Evolutionary conservation across 352 stramenopile genomes (phyloP), one percentile per base, ranked within the genome.

Genomic region (Phytopythium cucurbitacearum): DNA sequence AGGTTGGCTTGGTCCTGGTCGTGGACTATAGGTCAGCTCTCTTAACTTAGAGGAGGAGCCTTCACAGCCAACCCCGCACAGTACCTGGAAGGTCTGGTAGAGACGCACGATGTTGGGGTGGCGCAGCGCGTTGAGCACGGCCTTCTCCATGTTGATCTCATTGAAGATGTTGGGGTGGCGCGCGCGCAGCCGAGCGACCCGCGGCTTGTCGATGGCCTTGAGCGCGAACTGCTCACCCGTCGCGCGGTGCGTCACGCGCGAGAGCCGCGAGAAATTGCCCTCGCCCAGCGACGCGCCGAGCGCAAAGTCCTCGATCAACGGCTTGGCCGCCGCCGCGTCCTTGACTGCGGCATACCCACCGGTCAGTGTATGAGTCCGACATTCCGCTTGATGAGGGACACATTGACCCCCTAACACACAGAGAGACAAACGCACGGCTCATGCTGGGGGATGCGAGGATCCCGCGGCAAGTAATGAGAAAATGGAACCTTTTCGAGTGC

Each of bases 131-230:
- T 93, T 96, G 33, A 97, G 85, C 58, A 98, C 91, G 16, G 97
- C 73, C 65, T 97, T 95, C 76, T 99, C 97, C 96, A 99, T 99
- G 46, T 95, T 79, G 62, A 99, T 98, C 75, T 99, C 97, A 71
- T 99, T 99, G 68, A 97, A 95, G 9, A 99, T 96, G 67, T 99
- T 99, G 40, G 91, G 89, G 73, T 99, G 97, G 56, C 97, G 91
- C 40, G 91, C 66, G 58, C 84, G 84, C 48, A 97, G 66, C 4
- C 86, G 76, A 56, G 92, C 91, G 39, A 96, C 80, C 53, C 85
- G 80, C 59, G 87, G 69, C 65, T 96, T 96, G 58, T 97, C 87
- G 58, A 98, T 96, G 40, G 98, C 84, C 71, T 99, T 99, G 34
- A 99, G 73, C 2, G 97, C 97, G 73, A 98, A 99, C 21, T 53